A percentile compares a stretch with the other conserved stretches of the same genome.
These are phyloP conservation scores for Trametes hirsuta DNA, from an alignment of 1,284 basidiomycete species.

Conservation along the genomic window DNA sequence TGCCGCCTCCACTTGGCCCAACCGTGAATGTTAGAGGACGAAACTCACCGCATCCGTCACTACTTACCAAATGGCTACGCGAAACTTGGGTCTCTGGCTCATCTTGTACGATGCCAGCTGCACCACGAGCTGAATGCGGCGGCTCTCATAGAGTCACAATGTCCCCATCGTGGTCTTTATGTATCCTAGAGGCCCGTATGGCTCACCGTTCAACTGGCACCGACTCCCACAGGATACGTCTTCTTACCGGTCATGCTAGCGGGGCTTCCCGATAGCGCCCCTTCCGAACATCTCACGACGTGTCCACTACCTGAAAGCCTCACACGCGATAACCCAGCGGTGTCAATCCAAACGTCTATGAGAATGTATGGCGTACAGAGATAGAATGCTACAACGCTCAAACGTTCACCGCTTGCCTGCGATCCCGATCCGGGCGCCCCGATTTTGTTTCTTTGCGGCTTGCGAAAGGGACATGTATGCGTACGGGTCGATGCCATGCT, in stretches of 20 bases:
- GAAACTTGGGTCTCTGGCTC: constrained; percentile 20
- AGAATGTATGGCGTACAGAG: constrained; percentile 17
- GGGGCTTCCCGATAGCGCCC: neutral
- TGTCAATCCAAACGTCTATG: constrained; percentile 12
- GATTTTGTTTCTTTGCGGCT: constrained; percentile 68
- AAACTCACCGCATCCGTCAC: neutral
- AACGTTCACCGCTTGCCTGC: constrained; percentile 37
- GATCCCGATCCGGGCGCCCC: constrained; percentile 35
- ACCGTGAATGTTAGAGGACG: constrained; percentile 19
- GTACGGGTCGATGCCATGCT: constrained; percentile 86
- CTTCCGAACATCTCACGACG: neutral
- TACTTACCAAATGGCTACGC: constrained; percentile 34
- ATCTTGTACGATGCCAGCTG: neutral
- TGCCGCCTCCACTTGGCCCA: constrained; percentile 45
- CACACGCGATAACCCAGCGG: constrained; percentile 8
- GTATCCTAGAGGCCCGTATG: neutral
- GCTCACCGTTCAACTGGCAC: neutral
- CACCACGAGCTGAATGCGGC: no score
- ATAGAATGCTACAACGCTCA: neutral
- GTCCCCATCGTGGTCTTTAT: no score
- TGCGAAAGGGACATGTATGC: constrained; percentile 87
- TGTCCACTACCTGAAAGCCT: neutral
- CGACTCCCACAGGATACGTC: neutral
- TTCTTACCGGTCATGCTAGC: neutral
- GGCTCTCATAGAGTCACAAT: no score